Evolutionary conservation across 371 early-diverging fungal species (phyloP), one percentile per base, ranked within the genome.

Genomic region (Mucor mucedo): DNA sequence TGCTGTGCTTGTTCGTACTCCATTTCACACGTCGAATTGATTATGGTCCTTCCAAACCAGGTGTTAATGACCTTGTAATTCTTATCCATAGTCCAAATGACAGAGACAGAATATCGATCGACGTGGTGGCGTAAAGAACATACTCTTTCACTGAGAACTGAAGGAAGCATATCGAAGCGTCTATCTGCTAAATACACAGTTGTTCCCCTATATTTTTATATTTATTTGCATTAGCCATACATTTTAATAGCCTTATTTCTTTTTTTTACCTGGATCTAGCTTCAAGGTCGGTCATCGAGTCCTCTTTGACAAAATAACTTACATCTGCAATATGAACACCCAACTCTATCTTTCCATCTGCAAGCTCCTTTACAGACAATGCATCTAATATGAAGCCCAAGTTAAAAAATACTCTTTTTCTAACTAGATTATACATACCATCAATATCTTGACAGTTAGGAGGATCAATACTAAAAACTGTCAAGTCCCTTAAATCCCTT

Each of bases 261-360:
- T 21, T 21, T 21, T 44, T 11, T 59, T 70, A 78, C 82, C 82
- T 86, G 16, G 91, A 80, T 40, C 78, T 69, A 4, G 98, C 98
- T 74, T 96, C 97, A 39, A 84, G 62, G 75, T 99, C 99, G 21
- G 97, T 84, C n/a, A 86, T 79, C 3, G 87, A 87, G 27, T 87
- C 88, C 30, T 88, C 86, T 28, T 77, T 72, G 2, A 99, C 93
- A 84, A 97, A 99, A 62, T 91, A 91, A 30, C 93, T 87, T 5
- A 98, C 99, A 75, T 99, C 99, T 35, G 99, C 99, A 77, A 99
- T 99, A 72, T 99, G 98, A 44, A 96, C 95, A 14, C 95, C 97
- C 16, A 97, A 81, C 63, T 94, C 93, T 28, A 87, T 73, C 4
- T 65, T 71, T 27, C 86, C 86, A 52, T 87, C 66, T 2, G 70